Evolutionary conservation across 768 basidiomycete species (phyloP).

Genomic region (Rhizopogon rudus): DNA sequence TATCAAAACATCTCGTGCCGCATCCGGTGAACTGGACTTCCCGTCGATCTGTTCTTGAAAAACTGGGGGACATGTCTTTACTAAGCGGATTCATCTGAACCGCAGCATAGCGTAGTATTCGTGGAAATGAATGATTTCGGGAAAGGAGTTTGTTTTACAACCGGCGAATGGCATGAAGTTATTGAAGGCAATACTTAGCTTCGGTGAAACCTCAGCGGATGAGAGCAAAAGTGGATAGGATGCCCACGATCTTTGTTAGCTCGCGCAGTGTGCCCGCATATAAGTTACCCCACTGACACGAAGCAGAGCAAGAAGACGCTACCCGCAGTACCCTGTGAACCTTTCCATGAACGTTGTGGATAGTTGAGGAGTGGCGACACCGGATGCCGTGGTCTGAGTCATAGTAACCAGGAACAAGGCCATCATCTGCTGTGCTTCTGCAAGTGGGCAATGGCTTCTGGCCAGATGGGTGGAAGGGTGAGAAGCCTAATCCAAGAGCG

Average conservation of each 20-base stretch:
- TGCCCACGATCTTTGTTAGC: background rate
- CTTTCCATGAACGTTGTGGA: slow-evolving; percentile 1
- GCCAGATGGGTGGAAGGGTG: background rate
- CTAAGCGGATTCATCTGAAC: background rate
- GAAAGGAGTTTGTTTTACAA: background rate
- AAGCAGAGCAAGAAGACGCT: slow-evolving; percentile 2
- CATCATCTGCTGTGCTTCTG: background rate
- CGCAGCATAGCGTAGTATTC: background rate
- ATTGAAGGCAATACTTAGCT: background rate
- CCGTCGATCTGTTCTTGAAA: background rate
- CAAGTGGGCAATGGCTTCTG: background rate
- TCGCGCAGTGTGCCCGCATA: background rate
- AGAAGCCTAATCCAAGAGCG: background rate
- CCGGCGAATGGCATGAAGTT: slow-evolving; percentile 1
- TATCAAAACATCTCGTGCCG: background rate
- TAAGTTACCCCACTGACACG: background rate
- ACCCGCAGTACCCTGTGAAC: background rate
- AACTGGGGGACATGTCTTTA: background rate
- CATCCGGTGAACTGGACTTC: background rate
- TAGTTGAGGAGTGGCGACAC: background rate
- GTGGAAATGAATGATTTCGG: background rate
- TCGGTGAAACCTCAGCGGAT: slow-evolving; percentile 2
- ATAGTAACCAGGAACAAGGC: slow-evolving; percentile 13
- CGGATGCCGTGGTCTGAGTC: background rate
- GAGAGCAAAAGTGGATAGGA: background rate